phyloP scores from a whole-genome alignment of 2,329 filamentous ascomycete genomes.

The Verticillium albo-atrum region DNA sequence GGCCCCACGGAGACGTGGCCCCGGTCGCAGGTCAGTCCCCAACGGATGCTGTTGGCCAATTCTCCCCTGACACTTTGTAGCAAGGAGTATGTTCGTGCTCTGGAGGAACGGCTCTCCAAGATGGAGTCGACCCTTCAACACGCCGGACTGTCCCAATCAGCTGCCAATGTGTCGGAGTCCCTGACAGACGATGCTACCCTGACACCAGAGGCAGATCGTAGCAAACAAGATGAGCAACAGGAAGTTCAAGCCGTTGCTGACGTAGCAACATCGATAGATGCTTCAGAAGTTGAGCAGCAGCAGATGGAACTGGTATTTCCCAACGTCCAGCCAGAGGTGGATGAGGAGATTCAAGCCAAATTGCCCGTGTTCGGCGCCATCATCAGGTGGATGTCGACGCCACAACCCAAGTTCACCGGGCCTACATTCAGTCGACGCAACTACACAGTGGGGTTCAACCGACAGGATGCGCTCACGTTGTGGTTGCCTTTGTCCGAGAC shows the following conservation, averaged over 20 bases:
- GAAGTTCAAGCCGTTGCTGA: neutral
- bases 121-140: slow-evolving; percentile 8
- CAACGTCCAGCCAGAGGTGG: neutral
- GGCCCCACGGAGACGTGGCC: slow-evolving; percentile 9
- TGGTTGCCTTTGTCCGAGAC: slow-evolving; percentile 7
- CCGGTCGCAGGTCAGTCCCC: slow-evolving; percentile 4
- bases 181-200: neutral
- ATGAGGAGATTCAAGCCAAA: neutral
- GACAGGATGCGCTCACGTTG: slow-evolving; percentile 6
- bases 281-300: neutral
- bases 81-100: slow-evolving; percentile 9
- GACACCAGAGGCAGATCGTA: neutral
- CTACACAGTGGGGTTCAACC: slow-evolving; percentile 6
- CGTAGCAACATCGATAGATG: neutral
- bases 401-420: slow-evolving; percentile 6
- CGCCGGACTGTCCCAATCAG: neutral
- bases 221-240: neutral
- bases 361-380: slow-evolving; percentile 6
- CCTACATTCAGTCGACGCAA: slow-evolving; percentile 8
- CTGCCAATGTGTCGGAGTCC: neutral
- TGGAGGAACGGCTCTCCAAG: slow-evolving; percentile 10
- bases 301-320: neutral
- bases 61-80: neutral
- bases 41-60: neutral
- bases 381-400: slow-evolving; percentile 4